Percentiles rank a stretch among this genome's conserved stretches.
These are phyloP conservation scores for Basidioascus undulatus DNA, from an alignment of 768 basidiomycete genomes.

Conservation along the genomic window DNA sequence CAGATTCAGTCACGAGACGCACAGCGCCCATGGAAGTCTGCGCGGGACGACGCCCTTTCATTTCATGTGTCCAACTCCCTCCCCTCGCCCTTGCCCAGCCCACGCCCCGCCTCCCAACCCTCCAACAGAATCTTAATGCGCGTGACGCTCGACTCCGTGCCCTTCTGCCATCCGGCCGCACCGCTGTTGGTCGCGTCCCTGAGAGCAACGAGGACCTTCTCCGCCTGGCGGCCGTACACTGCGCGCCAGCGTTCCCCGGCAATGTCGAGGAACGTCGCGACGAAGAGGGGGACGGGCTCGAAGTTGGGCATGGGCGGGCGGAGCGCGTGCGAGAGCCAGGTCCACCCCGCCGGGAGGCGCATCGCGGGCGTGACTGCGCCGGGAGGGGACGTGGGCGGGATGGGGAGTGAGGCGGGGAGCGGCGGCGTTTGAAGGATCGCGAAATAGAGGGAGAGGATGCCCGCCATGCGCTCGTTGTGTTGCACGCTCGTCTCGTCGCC, in stretches of 20 bases:
- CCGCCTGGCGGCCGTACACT: constrained; percentile 8
- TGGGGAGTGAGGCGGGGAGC: background rate
- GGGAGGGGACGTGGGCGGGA: background rate
- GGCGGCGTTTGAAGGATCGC: constrained; percentile 27
- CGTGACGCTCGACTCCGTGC: constrained; percentile 4
- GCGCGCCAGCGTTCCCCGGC: constrained; percentile 2
- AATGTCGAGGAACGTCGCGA: constrained; percentile 9
- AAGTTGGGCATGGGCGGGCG: constrained; percentile 8
- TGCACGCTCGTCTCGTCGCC: constrained; percentile 33
- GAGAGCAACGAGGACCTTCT: constrained; percentile 4
- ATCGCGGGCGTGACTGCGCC: constrained; percentile 8
- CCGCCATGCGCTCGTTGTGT: constrained; percentile 41
- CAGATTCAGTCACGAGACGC: no score
- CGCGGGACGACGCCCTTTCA: no score
- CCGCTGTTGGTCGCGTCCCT: background rate
- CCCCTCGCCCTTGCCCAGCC: background rate
- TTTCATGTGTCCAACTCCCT: constrained; percentile 2
- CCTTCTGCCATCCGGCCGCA: background rate
- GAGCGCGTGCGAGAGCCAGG: constrained; percentile 5
- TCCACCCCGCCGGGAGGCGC: constrained; percentile 11
- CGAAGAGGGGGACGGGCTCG: constrained; percentile 9
- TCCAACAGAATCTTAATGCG: constrained; percentile 8
- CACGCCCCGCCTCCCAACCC: constrained; percentile 8
- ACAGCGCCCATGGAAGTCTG: no score
- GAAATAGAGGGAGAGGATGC: constrained; percentile 72